Percentiles rank a stretch among this genome's conserved stretches.
These are phyloP conservation scores for Echium plantagineum DNA, from an alignment of 257 asterid genomes.

Conservation along the genomic window DNA sequence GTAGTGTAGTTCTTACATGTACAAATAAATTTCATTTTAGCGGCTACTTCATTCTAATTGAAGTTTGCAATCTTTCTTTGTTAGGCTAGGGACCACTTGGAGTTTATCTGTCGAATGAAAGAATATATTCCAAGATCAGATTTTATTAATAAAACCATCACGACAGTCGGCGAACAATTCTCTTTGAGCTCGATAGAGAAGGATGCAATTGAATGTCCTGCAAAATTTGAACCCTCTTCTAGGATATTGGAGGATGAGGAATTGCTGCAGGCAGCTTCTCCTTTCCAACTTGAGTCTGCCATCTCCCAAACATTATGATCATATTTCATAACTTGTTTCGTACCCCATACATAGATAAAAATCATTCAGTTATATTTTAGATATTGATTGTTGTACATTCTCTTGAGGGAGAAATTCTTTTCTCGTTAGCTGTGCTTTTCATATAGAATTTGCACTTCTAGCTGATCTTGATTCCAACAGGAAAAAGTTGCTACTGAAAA, in stretches of 20 bases:
- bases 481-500: too few species aligned
- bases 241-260: slow-evolving; percentile 39
- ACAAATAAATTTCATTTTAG: background rate
- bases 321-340: background rate
- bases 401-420: background rate
- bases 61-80: slow-evolving; percentile 8
- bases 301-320: slow-evolving; percentile 2
- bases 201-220: slow-evolving; percentile 17
- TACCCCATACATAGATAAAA: background rate
- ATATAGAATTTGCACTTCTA: too few species aligned
- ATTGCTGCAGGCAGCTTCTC: slow-evolving; percentile 27
- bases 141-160: slow-evolving; percentile 45
- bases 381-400: background rate
- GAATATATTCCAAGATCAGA: slow-evolving; percentile 41
- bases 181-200: slow-evolving; percentile 20
- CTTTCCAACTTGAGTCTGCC: slow-evolving; percentile 7
- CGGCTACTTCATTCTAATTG: background rate
- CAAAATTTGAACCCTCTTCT: slow-evolving; percentile 43
- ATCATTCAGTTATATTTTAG: background rate
- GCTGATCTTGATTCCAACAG: too few species aligned
- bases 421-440: background rate
- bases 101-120: slow-evolving; percentile 78
- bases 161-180: slow-evolving; percentile 44
- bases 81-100: slow-evolving; percentile 66
- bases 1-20: background rate